Base-by-base conservation (phyloP, 257 asterid species). In the Nyctanthes arbortristis region DNA sequence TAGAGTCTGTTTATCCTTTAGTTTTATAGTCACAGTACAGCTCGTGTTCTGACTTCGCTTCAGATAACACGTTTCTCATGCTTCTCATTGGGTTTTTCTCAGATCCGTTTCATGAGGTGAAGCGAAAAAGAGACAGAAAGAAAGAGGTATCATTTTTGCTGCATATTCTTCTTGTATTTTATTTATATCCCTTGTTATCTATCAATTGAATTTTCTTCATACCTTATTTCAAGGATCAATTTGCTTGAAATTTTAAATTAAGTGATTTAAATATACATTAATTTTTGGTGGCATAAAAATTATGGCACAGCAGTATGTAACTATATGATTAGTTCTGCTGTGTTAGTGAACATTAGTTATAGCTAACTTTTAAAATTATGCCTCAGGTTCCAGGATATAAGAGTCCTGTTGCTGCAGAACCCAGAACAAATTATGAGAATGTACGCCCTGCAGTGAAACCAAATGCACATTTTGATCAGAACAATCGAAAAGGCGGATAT, bases 31-130 rank as follows among this genome's bases (percentile, higher is more conserved):
- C n/a, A n/a, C n/a, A n/a, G n/a, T n/a, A n/a, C n/a, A n/a, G n/a
- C n/a, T n/a, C n/a, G n/a, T n/a, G n/a, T n/a, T n/a, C n/a, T n/a
- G n/a, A n/a, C n/a, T n/a, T n/a, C n/a, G n/a, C n/a, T n/a, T n/a
- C n/a, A n/a, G n/a, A n/a, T n/a, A 22, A 52, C 16, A 22, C 0
- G 10, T 52, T 52, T 52, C 29, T 52, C n/a, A n/a, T 58, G 25
- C 62, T 56, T 34, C 61, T 30, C 32, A 52, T 13, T 76, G 22
- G 49, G 63, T 75, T 78, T 55, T 32, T 10, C 71, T 71, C 91
- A 93, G 99, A 89, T 79, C 96, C 96, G 72, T 93, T 91, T 78
- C 99, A 87, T 63, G 96, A 91, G 86, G 99, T 93, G 86, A 91
- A 76, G 91, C 87, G 97, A 67, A 91, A 78, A 80, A 84, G 81